These are phyloP conservation scores for Kwoniella mangroviensis DNA, from an alignment of 768 basidiomycete genomes.

Conservation along the genomic window DNA sequence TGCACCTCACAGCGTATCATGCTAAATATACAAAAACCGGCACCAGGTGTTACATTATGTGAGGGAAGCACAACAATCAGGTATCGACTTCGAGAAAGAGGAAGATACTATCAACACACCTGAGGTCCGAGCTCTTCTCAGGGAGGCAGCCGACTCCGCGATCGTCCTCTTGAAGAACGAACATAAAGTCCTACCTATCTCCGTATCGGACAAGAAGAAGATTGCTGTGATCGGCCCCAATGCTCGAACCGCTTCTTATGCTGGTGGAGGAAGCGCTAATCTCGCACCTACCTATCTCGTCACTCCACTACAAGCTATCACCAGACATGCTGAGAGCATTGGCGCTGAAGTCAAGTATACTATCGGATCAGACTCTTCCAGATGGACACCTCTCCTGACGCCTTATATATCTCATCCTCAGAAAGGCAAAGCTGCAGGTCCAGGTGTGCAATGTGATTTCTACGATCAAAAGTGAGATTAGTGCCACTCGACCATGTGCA, in stretches of 20 bases:
- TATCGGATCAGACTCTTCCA: slow-evolving; percentile 59
- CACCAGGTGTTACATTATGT: slow-evolving; percentile 63
- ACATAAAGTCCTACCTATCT: slow-evolving; percentile 62
- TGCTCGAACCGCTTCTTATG: slow-evolving; percentile 47
- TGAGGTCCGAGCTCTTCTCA: slow-evolving; percentile 58
- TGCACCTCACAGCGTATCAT: too few species aligned
- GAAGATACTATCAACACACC: slow-evolving; percentile 27
- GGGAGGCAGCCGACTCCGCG: slow-evolving; percentile 64
- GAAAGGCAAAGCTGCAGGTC: slow-evolving; percentile 49
- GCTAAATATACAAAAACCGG: not conserved
- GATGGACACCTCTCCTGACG: slow-evolving; percentile 59
- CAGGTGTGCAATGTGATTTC: slow-evolving; percentile 36
- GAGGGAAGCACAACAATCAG: slow-evolving; percentile 63
- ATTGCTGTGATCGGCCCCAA: slow-evolving; percentile 70
- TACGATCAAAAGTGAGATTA: slow-evolving; percentile 38
- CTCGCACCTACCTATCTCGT: slow-evolving; percentile 72
- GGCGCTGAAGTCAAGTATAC: slow-evolving; percentile 61
- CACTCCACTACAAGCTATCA: slow-evolving; percentile 69
- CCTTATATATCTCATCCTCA: slow-evolving; percentile 42
- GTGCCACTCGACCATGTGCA: not conserved
- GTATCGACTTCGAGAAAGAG: slow-evolving; percentile 62
- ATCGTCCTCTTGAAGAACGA: slow-evolving; percentile 73
- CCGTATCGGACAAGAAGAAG: slow-evolving; percentile 56
- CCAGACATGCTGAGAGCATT: slow-evolving; percentile 59
- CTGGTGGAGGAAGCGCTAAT: slow-evolving; percentile 76